phyloP scores from a whole-genome alignment of 1,139 yeast genomes.

The Kodamaea ohmeri region DNA sequence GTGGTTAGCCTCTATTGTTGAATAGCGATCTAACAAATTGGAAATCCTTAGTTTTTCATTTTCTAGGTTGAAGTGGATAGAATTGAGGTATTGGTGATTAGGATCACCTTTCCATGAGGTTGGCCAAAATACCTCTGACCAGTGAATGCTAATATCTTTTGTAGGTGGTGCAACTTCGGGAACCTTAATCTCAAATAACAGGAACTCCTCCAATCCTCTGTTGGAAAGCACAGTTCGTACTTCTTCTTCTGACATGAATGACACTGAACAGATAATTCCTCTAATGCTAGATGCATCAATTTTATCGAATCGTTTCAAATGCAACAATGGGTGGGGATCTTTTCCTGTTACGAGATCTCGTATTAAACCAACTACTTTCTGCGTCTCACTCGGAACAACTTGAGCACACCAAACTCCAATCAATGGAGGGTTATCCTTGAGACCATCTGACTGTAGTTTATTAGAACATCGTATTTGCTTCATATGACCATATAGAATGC shows the following conservation, averaged over 20 bases:
- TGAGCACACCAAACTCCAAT: constrained; percentile 57
- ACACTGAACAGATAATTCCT: constrained; percentile 28
- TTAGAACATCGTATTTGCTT: constrained; percentile 43
- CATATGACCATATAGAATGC: constrained; percentile 47
- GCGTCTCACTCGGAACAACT: constrained; percentile 31
- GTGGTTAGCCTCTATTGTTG: neutral
- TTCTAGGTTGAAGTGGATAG: constrained; percentile 47
- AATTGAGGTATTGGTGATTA: constrained; percentile 64
- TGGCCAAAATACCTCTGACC: constrained; percentile 82
- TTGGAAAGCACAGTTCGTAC: constrained; percentile 10
- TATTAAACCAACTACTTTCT: constrained; percentile 25
- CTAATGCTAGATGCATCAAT: constrained; percentile 11
- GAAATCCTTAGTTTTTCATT: constrained; percentile 41
- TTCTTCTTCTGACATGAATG: constrained; percentile 16
- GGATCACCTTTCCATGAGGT: constrained; percentile 93
- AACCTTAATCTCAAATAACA: constrained; percentile 24
- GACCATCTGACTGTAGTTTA: constrained; percentile 22
- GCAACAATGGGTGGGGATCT: constrained; percentile 27
- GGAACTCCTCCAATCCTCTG: constrained; percentile 2
- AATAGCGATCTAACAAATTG: constrained; percentile 22
- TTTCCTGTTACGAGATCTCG: constrained; percentile 26
- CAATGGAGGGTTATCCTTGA: constrained; percentile 27
- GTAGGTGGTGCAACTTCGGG: constrained; percentile 59
- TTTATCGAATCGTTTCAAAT: constrained; percentile 36
- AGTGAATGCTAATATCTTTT: constrained; percentile 56